Evolutionary conservation across 2,329 filamentous ascomycete genomes (phyloP), one percentile per base, ranked within the genome.

Genomic region (Cucurbitaria berberidis): DNA sequence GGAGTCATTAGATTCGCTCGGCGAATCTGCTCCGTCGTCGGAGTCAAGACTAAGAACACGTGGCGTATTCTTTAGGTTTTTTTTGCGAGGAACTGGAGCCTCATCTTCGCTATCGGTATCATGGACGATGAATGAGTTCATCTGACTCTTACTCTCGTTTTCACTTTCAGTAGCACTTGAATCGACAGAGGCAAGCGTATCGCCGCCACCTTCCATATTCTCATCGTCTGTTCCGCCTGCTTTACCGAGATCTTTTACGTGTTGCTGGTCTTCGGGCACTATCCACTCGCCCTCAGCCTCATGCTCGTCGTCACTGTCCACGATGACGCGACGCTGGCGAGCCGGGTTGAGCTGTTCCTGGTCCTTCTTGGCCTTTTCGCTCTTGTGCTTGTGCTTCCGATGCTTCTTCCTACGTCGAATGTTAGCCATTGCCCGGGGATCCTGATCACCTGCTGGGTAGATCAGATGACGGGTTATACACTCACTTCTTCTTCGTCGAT

Each of bases 221-320:
- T 96, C 91, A 58, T 96, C 91, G 46, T 91, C 89, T n/a, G 86
- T 84, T 3, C 90, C 91, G n/a, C 91, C 91, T 39, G 90, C 89
- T 69, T 87, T 89, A 42, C 89, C 90, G 15, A 93, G 80, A n/a
- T 80, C 79, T 3, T 87, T 69, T 1, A 80, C 69, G 0, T 82
- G 80, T 39, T 83, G 86, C 67, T 95, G 81, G 9, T 84, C 81
- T 51, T 89, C 86, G 0, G 86, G 82, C 3, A 93, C 89, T 36
- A 96, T 80, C 92, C 92, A 96, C 63, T 90, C 89, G 11, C 85
- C 90, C 51, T 90, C 86, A 5, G 83, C 86, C 21, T 89, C 87
- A 45, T 81, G 80, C 57, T 87, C 84, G 51, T 89, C 84, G 56
- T 89, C 86, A 61, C 88, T 90, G 54, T 89, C 87, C 3, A 84